Evolutionary conservation across 2,329 filamentous ascomycete species (phyloP).

Genomic region (Dactylellina leptospora): DNA sequence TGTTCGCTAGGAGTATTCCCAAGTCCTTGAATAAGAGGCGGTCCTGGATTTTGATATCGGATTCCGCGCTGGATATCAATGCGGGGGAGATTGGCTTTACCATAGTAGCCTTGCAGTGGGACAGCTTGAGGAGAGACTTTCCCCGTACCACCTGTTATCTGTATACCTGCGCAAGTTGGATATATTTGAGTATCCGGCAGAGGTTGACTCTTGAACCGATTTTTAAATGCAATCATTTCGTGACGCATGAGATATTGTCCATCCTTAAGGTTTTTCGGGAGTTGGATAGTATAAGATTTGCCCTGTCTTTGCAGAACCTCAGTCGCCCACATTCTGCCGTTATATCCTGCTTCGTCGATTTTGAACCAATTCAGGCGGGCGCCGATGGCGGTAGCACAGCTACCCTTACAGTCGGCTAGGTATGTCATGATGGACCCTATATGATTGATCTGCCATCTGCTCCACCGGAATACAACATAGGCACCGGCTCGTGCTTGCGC

Average conservation of each 20-base stretch:
- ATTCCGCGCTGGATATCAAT: constrained; percentile 14
- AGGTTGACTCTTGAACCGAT: constrained; percentile 2
- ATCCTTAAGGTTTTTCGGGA: constrained; percentile 15
- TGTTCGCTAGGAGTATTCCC: constrained; percentile 19
- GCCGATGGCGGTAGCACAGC: constrained; percentile 3
- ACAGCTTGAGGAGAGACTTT: constrained; percentile 19
- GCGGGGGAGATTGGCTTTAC: background rate
- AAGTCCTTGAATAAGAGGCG: constrained; percentile 14
- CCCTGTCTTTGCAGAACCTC: constrained; percentile 13
- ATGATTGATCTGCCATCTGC: constrained; percentile 19
- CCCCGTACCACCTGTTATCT: constrained; percentile 7
- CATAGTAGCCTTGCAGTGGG: constrained; percentile 15
- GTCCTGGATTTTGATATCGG: constrained; percentile 12
- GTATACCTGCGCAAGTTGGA: constrained; percentile 8
- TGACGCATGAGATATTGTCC: constrained; percentile 26
- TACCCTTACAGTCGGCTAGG: constrained; percentile 9
- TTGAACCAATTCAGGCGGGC: constrained; percentile 7
- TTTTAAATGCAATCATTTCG: constrained; percentile 17
- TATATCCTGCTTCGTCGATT: constrained; percentile 18
- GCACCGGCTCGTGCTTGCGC: constrained; percentile 16
- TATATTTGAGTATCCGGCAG: constrained; percentile 14
- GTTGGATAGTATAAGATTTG: constrained; percentile 26
- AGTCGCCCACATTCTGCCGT: constrained; percentile 50
- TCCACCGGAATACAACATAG: constrained; percentile 20
- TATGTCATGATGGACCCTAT: constrained; percentile 14